phyloP scores from a whole-genome alignment of 805 yeast genomes.

The Pichia cephalocereana region DNA sequence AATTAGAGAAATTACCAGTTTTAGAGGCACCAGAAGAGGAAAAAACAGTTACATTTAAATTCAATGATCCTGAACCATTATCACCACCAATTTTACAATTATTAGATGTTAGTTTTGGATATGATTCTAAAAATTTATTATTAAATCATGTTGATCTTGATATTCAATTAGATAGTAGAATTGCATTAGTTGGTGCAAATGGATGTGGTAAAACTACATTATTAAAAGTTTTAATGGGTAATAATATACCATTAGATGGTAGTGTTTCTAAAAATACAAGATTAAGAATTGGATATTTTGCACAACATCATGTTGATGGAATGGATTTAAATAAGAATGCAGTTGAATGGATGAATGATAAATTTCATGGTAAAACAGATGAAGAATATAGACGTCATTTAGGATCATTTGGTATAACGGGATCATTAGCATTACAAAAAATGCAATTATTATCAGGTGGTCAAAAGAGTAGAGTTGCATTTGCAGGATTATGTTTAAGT shows the following conservation, averaged over 20 bases:
- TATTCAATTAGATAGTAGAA: constrained; percentile 88
- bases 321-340: constrained; percentile 84
- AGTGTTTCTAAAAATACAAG: constrained; percentile 73
- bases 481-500: constrained; percentile 84
- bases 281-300: constrained; percentile 90
- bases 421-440: constrained; percentile 84
- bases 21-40: constrained; percentile 95
- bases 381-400: constrained; percentile 95
- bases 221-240: constrained; percentile 77
- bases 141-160: constrained; percentile 76
- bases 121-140: constrained; percentile 53
- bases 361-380: constrained; percentile 87
- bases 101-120: constrained; percentile 81
- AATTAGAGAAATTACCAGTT: constrained; percentile 87
- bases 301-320: constrained; percentile 98
- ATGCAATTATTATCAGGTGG: constrained; percentile 92
- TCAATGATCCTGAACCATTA: constrained; percentile 89
- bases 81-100: constrained; percentile 92
- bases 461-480: constrained; percentile 96
- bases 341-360: constrained; percentile 86
- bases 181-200: constrained; percentile 96
- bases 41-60: constrained; percentile 70
- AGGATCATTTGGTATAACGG: constrained; percentile 96
- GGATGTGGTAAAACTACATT: constrained; percentile 99
- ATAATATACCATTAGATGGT: constrained; percentile 67